Evolutionary conservation across 805 yeast genomes (phyloP), one percentile per base, ranked within the genome.

Genomic region (Ogataea dorogensis): DNA sequence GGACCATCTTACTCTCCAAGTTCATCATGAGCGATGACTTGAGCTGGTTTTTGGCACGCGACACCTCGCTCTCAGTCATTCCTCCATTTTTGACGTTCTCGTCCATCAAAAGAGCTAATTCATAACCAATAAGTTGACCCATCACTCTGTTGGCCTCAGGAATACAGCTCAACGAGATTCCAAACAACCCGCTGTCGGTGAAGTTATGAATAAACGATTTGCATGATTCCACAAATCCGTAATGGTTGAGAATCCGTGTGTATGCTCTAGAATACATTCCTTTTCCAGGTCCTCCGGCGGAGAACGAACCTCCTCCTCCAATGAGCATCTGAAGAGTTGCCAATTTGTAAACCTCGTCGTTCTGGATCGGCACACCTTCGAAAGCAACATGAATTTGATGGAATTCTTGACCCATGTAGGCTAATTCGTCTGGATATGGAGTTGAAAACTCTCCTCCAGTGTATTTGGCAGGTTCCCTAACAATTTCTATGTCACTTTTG

Each of bases 241-340:
- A 86, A 58, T 83, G 93, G 63, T 91, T 91, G 56, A 93, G 70
- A 2, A 93, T 95, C 50, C 88, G 78, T 0, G 96, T 86, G 66
- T 88, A 93, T 16, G 94, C 75, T 41, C 98, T 73, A 4, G 96
- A 86, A 59, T 88, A 93, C 98, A 93, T 89, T 4, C 98, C 98
- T 62, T 93, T 93, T 36, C 98, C 98, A 12, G 98, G 98, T 0
- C 98, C 98, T 47, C 98, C 98, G 7, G 98, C 98, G 13, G 94
- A 81, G 56, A 93, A 93, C 1, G 98, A 88, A 5, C 96, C 95
- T 39, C 98, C 98, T 23, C 98, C 97, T 27, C 98, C 98, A 10
- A 93, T 66, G 15, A 91, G 68, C 42, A 89, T 86, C 58, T 93
- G 98, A 40, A 93, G 68, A 1, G 88, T 79, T 2, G 98, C 96